These are phyloP conservation scores for Fraxinus xanthoxyloides DNA, from an alignment of 305 asterid species.

Conservation along the genomic window DNA sequence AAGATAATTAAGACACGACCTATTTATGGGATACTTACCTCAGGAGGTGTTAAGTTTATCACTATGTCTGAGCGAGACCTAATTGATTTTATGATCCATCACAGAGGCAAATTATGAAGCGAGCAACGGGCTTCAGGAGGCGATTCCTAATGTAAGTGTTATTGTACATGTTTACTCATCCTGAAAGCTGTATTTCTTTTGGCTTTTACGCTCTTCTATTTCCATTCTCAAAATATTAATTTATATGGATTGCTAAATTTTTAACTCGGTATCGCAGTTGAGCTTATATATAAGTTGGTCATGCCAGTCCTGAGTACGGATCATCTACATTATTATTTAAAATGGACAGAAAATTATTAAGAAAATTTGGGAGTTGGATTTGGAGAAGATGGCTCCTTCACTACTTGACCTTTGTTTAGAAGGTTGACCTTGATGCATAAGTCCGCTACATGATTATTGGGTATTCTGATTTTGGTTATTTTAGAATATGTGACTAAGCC, in stretches of 20 bases:
- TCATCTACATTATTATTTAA: not conserved
- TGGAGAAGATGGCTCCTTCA: not conserved
- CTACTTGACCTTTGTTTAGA: not conserved
- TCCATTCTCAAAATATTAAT: constrained; percentile 5
- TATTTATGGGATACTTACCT: not conserved
- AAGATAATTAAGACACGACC: not conserved
- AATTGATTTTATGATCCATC: constrained; percentile 6
- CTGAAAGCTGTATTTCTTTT: not conserved
- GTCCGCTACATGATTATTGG: not conserved
- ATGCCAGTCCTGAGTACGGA: not conserved
- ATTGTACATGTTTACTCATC: constrained; percentile 1
- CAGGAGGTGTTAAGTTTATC: not conserved
- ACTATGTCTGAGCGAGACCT: constrained; percentile 2
- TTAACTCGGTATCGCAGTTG: not conserved
- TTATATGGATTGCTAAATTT: not conserved
- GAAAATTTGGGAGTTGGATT: not conserved
- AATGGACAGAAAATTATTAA: not conserved
- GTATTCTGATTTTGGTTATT: not conserved
- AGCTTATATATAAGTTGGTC: not conserved
- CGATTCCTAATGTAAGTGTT: constrained; percentile 45
- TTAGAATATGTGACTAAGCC: not conserved
- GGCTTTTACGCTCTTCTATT: not conserved
- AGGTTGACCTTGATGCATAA: not conserved
- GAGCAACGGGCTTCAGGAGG: constrained; percentile 34
- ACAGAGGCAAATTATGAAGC: constrained; percentile 46